Evolutionary conservation across 352 stramenopile genomes (phyloP).

Genomic region (Pythium dissimile): DNA sequence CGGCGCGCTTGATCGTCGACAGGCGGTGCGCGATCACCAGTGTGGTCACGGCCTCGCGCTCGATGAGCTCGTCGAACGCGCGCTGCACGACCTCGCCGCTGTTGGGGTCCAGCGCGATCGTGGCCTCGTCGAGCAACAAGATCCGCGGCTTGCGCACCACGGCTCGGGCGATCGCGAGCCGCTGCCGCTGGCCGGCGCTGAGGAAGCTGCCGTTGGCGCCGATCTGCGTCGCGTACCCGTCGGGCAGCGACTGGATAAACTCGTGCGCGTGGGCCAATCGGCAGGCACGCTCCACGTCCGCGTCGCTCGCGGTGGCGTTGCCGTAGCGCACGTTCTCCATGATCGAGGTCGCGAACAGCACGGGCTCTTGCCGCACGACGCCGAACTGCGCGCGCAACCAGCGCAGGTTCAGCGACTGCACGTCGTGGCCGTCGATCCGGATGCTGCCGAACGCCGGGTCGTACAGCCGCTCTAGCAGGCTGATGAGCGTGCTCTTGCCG

Average conservation of each 20-base stretch:
- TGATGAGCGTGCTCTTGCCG: conserved; percentile 88
- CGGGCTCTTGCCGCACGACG: conserved; percentile 87
- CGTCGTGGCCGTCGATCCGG: conserved; percentile 26
- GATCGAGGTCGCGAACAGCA: conserved; percentile 25
- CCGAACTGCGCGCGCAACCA: conserved; percentile 77
- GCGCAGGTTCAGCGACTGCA: conserved; percentile 58
- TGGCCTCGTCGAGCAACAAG: conserved; percentile 82
- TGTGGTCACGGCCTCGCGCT: conserved; percentile 61
- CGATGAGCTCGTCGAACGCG: conserved; percentile 64
- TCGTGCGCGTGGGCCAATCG: conserved; percentile 45
- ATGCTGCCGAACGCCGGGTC: conserved; percentile 45
- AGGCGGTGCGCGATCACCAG: conserved; percentile 80
- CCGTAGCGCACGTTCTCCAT: conserved; percentile 19
- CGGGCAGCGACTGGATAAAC: conserved; percentile 82
- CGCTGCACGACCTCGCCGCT: conserved; percentile 88
- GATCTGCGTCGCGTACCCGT: conserved; percentile 85
- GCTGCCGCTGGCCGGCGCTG: conserved; percentile 90
- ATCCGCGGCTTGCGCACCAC: conserved; percentile 81
- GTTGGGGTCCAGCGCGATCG: conserved; percentile 50
- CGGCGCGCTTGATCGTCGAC: conserved; percentile 64
- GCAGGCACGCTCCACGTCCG: conserved; percentile 5
- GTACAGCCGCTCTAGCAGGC: conserved; percentile 90
- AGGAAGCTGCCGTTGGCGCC: conserved; percentile 85
- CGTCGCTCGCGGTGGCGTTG: neutral
- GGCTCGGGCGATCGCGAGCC: conserved; percentile 89